Base-by-base conservation (phyloP, 148 eudicot species). In the Oxyria digyna region DNA sequence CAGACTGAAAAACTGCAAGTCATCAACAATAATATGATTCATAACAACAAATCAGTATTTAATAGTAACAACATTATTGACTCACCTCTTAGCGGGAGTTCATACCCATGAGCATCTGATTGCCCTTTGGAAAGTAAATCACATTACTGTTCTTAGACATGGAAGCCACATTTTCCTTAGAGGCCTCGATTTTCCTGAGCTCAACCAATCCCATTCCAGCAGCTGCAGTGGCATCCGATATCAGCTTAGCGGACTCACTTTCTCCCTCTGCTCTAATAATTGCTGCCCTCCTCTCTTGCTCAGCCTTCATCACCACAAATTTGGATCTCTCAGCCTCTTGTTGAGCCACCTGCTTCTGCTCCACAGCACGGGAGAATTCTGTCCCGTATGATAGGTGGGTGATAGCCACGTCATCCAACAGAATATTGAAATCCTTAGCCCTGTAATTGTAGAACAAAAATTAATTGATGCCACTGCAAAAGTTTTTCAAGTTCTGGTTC, bases 311-410 rank as follows among this genome's bases (percentile, higher is more conserved):
- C 67, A 93, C 98, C 48, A 93, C 96, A 55, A 83, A 93, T 73
- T 81, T 93, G 0, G 96, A 89, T 83, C 98, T 76, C 85, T 93
- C 98, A n/a, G 98, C 98, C 86, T 93, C 96, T 74, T 93, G 98
- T 72, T 93, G 98, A 7, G 98, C 98, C 71, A 93, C 98, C 77
- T 93, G 98, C 81, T 93, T 93, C 85, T 89, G 96, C 86, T 93
- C 98, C 55, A 93, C 98, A 12, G 98, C 98, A 78, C 74, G 86
- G 0, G 98, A 93, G 79, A 93, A 93, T 80, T 93, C 98, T 12
- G 88, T 80, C 27, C 98, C 98, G 11, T 93, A 93, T 1, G 95
- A 87, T 46, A 93, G 81, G 69, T 93, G 96, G 72, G 96, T 79
- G 69, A 87, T 83, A 3, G 91, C 89, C 20, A 89, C 94, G 40